Evolutionary conservation across 441 rosid species (phyloP).

Genomic region (Brassica balearica): DNA sequence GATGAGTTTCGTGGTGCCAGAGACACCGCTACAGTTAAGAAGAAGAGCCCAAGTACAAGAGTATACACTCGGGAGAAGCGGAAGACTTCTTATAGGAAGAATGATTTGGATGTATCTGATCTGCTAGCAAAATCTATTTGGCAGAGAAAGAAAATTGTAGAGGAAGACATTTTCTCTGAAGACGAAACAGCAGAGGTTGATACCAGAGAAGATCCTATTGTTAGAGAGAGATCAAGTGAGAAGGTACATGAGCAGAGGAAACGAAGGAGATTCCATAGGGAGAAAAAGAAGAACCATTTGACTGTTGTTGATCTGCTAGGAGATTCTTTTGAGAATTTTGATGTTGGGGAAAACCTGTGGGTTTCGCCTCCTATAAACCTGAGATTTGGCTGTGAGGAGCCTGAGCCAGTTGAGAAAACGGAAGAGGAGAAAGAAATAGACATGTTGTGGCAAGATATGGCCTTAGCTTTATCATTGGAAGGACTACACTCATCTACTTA

Average conservation of each 20-base stretch:
- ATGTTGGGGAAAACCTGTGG: too few species aligned
- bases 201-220: constrained; percentile 13
- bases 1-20: constrained; percentile 22
- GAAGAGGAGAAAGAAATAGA: too few species aligned
- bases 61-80: neutral
- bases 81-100: constrained; percentile 1
- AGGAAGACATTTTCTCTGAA: constrained; percentile 14
- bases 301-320: too few species aligned
- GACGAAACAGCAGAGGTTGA: constrained; percentile 14
- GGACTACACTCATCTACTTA: constrained; percentile 37
- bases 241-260: too few species aligned
- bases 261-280: too few species aligned
- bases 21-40: constrained; percentile 4
- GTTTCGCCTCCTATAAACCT: too few species aligned
- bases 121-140: constrained; percentile 37
- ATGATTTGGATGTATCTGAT: constrained; percentile 15
- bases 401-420: too few species aligned
- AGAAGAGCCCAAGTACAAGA: constrained; percentile 9
- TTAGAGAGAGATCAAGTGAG: constrained; percentile 26
- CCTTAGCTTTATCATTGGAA: constrained; percentile 41
- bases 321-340: too few species aligned
- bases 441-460: constrained; percentile 59
- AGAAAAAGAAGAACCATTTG: too few species aligned
- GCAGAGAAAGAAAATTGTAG: constrained; percentile 39
- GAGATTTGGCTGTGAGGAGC: too few species aligned